Conservation (phyloP, 163 green algal genomes). For the Chlamydomonas reinhardtii region DNA sequence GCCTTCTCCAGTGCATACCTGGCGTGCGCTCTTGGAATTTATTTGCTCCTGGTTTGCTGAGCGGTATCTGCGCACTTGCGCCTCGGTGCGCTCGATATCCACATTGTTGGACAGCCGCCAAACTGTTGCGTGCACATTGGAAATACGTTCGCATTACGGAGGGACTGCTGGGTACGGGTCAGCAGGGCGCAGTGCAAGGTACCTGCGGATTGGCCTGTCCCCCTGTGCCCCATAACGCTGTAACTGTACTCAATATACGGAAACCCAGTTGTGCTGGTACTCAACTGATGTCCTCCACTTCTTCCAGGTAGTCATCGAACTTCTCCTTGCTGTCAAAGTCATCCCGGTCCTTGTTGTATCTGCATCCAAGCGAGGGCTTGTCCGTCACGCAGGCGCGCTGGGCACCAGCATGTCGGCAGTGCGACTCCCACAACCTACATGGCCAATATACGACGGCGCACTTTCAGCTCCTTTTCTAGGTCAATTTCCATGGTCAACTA, state of each 20-base stretch:
- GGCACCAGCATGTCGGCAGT: too few relatives aligned
- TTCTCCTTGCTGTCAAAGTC: slow-evolving; percentile 58
- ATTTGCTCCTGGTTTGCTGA: slow-evolving; percentile 46
- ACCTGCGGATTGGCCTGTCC: too few relatives aligned
- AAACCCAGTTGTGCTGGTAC: too few relatives aligned
- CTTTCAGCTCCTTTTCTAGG: slow-evolving; percentile 57
- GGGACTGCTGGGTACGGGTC: too few relatives aligned
- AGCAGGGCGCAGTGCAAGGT: too few relatives aligned
- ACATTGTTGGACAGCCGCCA: slow-evolving; percentile 46
- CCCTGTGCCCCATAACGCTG: too few relatives aligned
- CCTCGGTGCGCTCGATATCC: slow-evolving; percentile 37
- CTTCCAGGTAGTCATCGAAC: slow-evolving; percentile 66
- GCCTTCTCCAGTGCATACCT: background rate
- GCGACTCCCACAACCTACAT: slow-evolving; percentile 15
- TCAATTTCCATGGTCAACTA: slow-evolving; percentile 51
- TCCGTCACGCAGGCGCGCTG: background rate
- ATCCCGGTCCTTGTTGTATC: slow-evolving; percentile 60
- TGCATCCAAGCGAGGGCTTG: background rate
- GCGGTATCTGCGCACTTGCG: slow-evolving; percentile 19
- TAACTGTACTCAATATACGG: too few relatives aligned
- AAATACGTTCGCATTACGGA: too few relatives aligned
- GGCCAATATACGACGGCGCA: slow-evolving; percentile 39
- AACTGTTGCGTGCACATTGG: background rate
- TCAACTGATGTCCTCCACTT: slow-evolving; percentile 66
- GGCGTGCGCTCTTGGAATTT: slow-evolving; percentile 28